Percentiles rank a stretch among this genome's conserved stretches.
phyloP scores from a whole-genome alignment of 139 green algal genomes.

The Chlorokybus atmophyticus region DNA sequence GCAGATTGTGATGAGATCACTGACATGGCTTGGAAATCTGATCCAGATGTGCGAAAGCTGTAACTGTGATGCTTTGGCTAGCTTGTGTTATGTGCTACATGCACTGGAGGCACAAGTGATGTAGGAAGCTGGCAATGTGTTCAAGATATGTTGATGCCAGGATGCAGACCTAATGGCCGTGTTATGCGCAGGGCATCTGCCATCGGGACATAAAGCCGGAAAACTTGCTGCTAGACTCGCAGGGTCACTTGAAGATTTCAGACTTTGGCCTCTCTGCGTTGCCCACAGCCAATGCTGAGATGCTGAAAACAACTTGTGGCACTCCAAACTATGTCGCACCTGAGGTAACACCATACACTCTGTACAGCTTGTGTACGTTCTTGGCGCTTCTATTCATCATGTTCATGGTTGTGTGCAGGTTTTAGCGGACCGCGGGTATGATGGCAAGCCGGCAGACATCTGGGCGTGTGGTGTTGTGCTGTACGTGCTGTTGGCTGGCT shows the following conservation, averaged over 20 bases:
- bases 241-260: conserved; percentile 69
- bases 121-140: too few species aligned
- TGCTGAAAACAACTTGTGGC: conserved; percentile 52
- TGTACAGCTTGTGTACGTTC: not conserved
- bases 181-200: conserved; percentile 15
- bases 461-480: conserved; percentile 70
- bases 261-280: conserved; percentile 69
- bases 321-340: conserved; percentile 66
- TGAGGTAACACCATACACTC: conserved; percentile 39
- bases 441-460: conserved; percentile 48
- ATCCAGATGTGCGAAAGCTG: too few species aligned
- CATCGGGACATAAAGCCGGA: conserved; percentile 80
- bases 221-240: conserved; percentile 87
- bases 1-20: too few species aligned
- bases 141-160: too few species aligned
- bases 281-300: conserved; percentile 13
- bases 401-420: conserved; percentile 10
- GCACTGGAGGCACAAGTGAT: too few species aligned
- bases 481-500: conserved; percentile 35
- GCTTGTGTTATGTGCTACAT: too few species aligned
- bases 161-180: too few species aligned
- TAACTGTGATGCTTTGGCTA: too few species aligned
- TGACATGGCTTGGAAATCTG: too few species aligned
- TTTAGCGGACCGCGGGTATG: conserved; percentile 29
- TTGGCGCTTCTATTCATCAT: not conserved